Percentiles rank a stretch among this genome's conserved stretches.
Conservation (phyloP, 495 filamentous ascomycete species). For the Penicillium nucicola region DNA sequence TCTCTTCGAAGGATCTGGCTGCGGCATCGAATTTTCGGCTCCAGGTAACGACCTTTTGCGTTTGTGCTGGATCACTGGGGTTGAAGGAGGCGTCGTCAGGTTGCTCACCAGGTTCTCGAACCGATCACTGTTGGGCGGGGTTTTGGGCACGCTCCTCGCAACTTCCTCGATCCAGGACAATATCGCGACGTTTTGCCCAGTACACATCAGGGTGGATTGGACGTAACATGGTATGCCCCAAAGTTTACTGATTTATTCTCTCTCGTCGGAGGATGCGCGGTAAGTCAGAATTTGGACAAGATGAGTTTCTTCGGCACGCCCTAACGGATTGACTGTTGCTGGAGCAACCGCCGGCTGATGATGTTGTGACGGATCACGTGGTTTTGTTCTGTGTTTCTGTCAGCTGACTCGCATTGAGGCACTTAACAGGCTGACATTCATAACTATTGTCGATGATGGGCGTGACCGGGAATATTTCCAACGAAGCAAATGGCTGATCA, state of each 20-base stretch:
- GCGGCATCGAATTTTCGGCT: not conserved
- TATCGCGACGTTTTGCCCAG: not conserved
- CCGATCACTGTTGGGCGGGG: not conserved
- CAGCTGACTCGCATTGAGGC: too few species aligned
- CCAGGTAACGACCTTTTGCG: not conserved
- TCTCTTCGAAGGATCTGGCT: not conserved
- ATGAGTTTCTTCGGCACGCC: too few species aligned
- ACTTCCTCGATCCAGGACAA: not conserved
- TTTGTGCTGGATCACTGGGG: not conserved
- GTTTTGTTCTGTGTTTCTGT: too few species aligned
- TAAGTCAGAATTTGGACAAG: too few species aligned
- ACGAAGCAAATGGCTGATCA: too few species aligned
- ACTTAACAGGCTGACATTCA: too few species aligned
- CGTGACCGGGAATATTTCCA: too few species aligned
- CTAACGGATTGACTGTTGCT: too few species aligned
- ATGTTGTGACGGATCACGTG: too few species aligned
- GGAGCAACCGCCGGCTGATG: too few species aligned
- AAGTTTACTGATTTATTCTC: not conserved
- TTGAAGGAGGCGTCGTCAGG: not conserved
- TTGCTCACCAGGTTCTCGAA: not conserved
- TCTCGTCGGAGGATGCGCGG: too few species aligned
- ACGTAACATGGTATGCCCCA: not conserved
- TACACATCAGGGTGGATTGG: not conserved
- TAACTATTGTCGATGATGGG: too few species aligned
- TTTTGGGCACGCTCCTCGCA: not conserved